A percentile compares a stretch with the other conserved stretches of the same genome.
These are phyloP conservation scores for Beauveria rudraprayagi DNA, from an alignment of 2,329 filamentous ascomycete species.

Conservation along the genomic window DNA sequence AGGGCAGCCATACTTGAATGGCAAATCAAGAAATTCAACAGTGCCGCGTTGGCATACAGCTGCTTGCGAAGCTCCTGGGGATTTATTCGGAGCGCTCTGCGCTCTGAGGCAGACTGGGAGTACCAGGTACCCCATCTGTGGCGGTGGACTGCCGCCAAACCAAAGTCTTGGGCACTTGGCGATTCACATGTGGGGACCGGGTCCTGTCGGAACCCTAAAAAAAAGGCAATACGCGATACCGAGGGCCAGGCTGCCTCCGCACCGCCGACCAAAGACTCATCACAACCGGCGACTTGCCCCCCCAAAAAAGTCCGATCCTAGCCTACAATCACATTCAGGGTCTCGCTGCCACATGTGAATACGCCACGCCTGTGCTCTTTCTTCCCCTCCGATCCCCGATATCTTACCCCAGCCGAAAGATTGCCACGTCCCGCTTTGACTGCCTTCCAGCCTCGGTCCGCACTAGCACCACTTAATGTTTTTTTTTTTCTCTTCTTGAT, in stretches of 20 bases:
- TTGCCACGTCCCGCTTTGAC: not conserved
- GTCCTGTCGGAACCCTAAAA: constrained; percentile 6
- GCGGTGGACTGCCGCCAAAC: not conserved
- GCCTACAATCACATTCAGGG: not conserved
- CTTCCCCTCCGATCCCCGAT: too few relatives aligned
- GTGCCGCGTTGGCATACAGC: not conserved
- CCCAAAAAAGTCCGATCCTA: not conserved
- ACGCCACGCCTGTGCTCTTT: too few relatives aligned
- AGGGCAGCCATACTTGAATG: not conserved
- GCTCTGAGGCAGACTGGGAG: not conserved
- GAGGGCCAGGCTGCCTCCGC: not conserved
- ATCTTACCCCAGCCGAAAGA: not conserved
- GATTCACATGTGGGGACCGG: constrained; percentile 4
- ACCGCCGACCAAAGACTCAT: not conserved
- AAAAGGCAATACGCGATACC: constrained; percentile 1
- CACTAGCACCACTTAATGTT: too few relatives aligned
- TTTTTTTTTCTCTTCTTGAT: not conserved
- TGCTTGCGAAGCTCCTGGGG: not conserved
- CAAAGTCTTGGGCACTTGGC: not conserved
- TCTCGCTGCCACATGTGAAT: constrained; percentile 7
- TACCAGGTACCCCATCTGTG: not conserved
- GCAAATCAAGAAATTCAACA: not conserved
- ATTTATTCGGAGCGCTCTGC: not conserved
- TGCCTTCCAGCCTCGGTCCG: not conserved
- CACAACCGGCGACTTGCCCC: not conserved